A percentile compares a stretch with the other conserved stretches of the same genome.
These are phyloP conservation scores for Syncephalastrum sp. DNA, from an alignment of 371 early-diverging fungal species.

Conservation along the genomic window DNA sequence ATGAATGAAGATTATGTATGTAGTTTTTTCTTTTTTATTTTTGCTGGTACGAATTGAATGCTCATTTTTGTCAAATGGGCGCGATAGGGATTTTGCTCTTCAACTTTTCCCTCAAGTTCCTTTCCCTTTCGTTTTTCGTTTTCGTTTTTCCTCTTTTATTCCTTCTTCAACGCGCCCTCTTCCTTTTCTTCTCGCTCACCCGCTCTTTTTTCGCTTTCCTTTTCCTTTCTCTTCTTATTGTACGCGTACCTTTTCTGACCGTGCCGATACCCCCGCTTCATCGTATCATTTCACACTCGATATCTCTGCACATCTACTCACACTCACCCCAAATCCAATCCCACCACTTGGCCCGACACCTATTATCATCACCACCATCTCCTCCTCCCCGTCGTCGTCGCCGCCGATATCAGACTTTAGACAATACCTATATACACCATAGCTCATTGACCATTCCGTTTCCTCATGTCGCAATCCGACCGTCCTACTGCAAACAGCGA, in stretches of 20 bases:
- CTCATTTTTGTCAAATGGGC: too few relatives aligned
- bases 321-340: too few relatives aligned
- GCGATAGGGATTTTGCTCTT: background rate
- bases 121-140: constrained; percentile 9
- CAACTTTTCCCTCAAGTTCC: constrained; percentile 1
- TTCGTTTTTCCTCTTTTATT: constrained; percentile 5
- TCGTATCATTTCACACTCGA: too few relatives aligned
- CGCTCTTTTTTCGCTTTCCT: constrained; percentile 1
- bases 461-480: too few relatives aligned
- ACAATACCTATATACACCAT: too few relatives aligned
- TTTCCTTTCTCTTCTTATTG: constrained; percentile 2
- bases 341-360: background rate
- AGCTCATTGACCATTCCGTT: too few relatives aligned
- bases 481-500: background rate
- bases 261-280: background rate
- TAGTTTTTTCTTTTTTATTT: background rate
- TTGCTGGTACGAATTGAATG: background rate
- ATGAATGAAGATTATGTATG: too few relatives aligned
- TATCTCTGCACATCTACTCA: too few relatives aligned
- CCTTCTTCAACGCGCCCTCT: background rate
- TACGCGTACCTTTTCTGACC: background rate
- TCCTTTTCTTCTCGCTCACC: background rate
- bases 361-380: background rate
- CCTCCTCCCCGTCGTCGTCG: too few relatives aligned
- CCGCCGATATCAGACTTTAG: too few relatives aligned